phyloP scores from a whole-genome alignment of 805 yeast genomes.

The Dipodascus geniculatus region DNA sequence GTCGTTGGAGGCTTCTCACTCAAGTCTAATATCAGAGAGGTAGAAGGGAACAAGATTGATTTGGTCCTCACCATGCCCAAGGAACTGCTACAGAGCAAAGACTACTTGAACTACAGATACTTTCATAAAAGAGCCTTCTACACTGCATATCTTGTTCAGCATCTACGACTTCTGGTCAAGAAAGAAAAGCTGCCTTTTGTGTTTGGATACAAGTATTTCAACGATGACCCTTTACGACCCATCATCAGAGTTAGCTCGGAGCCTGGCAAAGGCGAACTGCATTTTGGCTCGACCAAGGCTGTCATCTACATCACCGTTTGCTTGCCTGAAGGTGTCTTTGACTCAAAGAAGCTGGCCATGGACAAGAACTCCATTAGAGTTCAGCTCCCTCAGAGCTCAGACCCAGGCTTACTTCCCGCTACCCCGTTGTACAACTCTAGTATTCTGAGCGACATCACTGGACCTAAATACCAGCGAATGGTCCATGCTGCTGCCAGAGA shows the following conservation, averaged over 20 bases:
- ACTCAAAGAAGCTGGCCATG: slow-evolving; percentile 62
- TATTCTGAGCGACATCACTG: slow-evolving; percentile 54
- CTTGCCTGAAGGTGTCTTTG: slow-evolving; percentile 59
- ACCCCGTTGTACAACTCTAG: slow-evolving; percentile 86
- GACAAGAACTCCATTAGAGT: slow-evolving; percentile 75
- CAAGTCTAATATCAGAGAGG: slow-evolving; percentile 62
- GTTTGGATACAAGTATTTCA: slow-evolving; percentile 54
- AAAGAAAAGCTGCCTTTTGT: slow-evolving; percentile 37
- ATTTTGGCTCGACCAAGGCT: slow-evolving; percentile 51
- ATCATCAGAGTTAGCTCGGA: slow-evolving; percentile 43
- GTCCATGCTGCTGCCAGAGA: slow-evolving; percentile 64
- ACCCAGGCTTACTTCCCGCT: slow-evolving; percentile 34
- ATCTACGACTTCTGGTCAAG: neutral
- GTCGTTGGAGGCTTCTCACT: slow-evolving; percentile 85
- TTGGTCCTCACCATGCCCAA: slow-evolving; percentile 75
- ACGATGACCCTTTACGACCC: slow-evolving; percentile 72
- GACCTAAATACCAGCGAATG: slow-evolving; percentile 60
- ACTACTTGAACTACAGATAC: slow-evolving; percentile 80
- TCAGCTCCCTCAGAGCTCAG: slow-evolving; percentile 28
- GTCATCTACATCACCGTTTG: slow-evolving; percentile 62
- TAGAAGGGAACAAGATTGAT: slow-evolving; percentile 61
- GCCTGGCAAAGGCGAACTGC: slow-evolving; percentile 20
- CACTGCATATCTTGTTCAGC: slow-evolving; percentile 36
- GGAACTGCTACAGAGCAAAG: slow-evolving; percentile 68
- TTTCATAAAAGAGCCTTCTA: slow-evolving; percentile 84